These are phyloP conservation scores for Eucalyptus sp. DNA, from an alignment of 345 rosid genomes.

Conservation along the genomic window DNA sequence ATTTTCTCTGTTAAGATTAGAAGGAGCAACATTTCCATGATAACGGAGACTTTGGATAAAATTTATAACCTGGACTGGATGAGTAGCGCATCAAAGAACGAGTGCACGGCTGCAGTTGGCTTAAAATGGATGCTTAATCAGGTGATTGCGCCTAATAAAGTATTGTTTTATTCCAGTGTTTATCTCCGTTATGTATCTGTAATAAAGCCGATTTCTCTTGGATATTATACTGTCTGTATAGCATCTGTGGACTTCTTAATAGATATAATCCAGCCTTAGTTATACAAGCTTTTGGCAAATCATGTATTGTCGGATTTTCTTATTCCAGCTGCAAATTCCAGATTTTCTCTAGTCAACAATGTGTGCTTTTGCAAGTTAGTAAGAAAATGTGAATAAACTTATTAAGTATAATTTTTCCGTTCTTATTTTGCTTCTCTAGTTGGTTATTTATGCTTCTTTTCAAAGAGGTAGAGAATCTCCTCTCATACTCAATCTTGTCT, in stretches of 20 bases:
- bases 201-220: neutral
- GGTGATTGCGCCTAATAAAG: slow-evolving; percentile 20
- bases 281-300: neutral
- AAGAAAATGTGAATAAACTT: neutral
- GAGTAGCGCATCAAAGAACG: slow-evolving; percentile 96
- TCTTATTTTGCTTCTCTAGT: neutral
- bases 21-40: slow-evolving; percentile 64
- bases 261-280: neutral
- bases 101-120: slow-evolving; percentile 95
- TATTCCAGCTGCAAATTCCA: neutral
- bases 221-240: neutral
- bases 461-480: neutral
- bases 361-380: neutral
- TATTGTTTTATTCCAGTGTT: fast-evolving
- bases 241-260: neutral
- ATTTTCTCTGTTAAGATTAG: slow-evolving; percentile 86
- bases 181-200: neutral
- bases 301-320: neutral
- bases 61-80: slow-evolving; percentile 86
- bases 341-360: neutral
- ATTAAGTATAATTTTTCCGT: neutral
- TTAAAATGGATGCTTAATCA: slow-evolving; percentile 99
- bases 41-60: slow-evolving; percentile 70
- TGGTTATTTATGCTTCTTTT: neutral
- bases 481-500: neutral